Percentiles rank a stretch among this genome's conserved stretches.
These are phyloP conservation scores for Tricholoma matsutake DNA, from an alignment of 768 basidiomycete species.

Conservation along the genomic window DNA sequence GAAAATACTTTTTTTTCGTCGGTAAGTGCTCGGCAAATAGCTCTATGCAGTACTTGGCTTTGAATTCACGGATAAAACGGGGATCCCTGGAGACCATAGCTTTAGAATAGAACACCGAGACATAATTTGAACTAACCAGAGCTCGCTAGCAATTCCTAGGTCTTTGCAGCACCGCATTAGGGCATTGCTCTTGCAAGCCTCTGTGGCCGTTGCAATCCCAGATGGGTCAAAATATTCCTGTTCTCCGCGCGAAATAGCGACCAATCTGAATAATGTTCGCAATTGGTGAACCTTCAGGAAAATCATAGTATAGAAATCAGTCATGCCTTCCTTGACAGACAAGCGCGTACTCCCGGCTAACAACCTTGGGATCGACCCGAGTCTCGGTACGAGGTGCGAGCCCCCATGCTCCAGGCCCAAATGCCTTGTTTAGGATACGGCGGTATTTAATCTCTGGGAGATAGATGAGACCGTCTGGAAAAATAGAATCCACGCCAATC, in stretches of 20 bases:
- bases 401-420: constrained; percentile 97
- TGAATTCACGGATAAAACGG: constrained; percentile 92
- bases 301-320: neutral
- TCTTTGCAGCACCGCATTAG: constrained; percentile 98
- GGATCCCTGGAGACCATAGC: constrained; percentile 67
- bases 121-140: constrained; percentile 61
- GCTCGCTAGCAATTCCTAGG: constrained; percentile 91
- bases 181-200: constrained; percentile 95
- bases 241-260: constrained; percentile 89
- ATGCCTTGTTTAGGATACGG: constrained; percentile 86
- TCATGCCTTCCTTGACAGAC: constrained; percentile 87
- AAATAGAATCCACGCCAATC: neutral
- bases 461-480: constrained; percentile 85
- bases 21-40: constrained; percentile 80
- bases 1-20: constrained; percentile 86
- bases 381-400: constrained; percentile 92
- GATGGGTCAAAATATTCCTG: constrained; percentile 94
- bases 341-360: constrained; percentile 91
- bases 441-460: constrained; percentile 98
- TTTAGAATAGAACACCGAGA: neutral
- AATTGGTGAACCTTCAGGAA: neutral
- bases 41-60: constrained; percentile 76
- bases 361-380: constrained; percentile 82
- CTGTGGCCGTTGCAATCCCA: constrained; percentile 90
- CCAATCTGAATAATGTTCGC: constrained; percentile 50